Conservation (phyloP, 257 asterid species). For the Solanum chiquidenum region DNA sequence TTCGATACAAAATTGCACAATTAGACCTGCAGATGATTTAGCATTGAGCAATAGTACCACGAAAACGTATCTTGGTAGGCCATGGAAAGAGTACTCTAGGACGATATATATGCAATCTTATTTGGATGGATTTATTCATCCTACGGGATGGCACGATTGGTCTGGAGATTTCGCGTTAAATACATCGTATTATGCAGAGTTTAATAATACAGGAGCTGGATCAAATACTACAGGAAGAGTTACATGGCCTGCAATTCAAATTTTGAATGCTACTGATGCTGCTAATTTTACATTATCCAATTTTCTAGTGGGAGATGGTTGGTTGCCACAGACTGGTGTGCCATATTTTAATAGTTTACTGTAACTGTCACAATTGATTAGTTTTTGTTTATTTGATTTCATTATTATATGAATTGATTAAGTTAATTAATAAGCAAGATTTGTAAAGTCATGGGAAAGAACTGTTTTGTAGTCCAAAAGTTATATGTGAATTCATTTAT, state of each 20-base stretch:
- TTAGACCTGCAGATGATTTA: constrained; percentile 41
- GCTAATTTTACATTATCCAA: constrained; percentile 39
- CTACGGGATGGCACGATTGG: constrained; percentile 61
- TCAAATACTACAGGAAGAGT: constrained; percentile 39
- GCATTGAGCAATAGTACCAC: constrained; percentile 11
- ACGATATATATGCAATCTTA: constrained; percentile 45
- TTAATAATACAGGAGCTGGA: constrained; percentile 48
- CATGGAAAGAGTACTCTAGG: constrained; percentile 70
- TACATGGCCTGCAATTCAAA: constrained; percentile 57
- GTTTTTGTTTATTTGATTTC: neutral
- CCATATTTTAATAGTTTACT: constrained; percentile 30
- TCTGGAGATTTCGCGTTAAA: constrained; percentile 55
- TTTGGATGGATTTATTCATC: constrained; percentile 24
- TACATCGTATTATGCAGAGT: constrained; percentile 67
- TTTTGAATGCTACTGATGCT: constrained; percentile 36
- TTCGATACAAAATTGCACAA: constrained; percentile 47
- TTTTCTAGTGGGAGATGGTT: constrained; percentile 43
- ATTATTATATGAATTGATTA: neutral
- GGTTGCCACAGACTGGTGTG: constrained; percentile 51
- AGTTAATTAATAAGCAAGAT: neutral
- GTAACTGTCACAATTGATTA: neutral
- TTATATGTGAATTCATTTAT: neutral
- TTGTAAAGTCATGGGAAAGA: neutral
- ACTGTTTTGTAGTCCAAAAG: neutral
- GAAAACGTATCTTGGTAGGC: constrained; percentile 58